These are phyloP conservation scores for Nemophila menziesii DNA, from an alignment of 257 asterid genomes.

Conservation along the genomic window DNA sequence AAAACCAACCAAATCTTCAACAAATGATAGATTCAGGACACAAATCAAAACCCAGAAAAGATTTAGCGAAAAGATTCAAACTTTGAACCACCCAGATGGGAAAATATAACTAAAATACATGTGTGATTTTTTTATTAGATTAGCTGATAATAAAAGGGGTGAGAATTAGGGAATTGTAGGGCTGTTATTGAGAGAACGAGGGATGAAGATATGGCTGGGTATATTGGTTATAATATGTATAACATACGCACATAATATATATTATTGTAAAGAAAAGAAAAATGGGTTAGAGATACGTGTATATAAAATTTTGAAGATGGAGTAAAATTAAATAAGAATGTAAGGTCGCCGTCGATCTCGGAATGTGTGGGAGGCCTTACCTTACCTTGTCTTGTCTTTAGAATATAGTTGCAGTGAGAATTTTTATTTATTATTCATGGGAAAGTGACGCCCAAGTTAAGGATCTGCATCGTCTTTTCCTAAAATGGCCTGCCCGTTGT, in stretches of 20 bases:
- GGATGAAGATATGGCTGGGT: constrained; percentile 2
- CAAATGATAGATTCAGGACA: no score
- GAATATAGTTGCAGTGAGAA: no score
- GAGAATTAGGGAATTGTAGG: constrained; percentile 3
- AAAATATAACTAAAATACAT: constrained; percentile 12
- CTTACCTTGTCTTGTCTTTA: neutral
- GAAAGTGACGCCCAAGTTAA: neutral
- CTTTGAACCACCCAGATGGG: constrained; percentile 26
- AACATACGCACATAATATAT: neutral
- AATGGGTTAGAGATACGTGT: constrained; percentile 29
- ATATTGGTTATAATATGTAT: neutral
- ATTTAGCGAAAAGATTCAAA: constrained; percentile 27
- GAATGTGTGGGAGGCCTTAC: constrained; percentile 31
- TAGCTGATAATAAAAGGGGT: constrained; percentile 3
- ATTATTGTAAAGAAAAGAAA: constrained; percentile 2
- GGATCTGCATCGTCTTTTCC: neutral
- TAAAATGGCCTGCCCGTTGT: no score
- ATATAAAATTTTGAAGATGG: constrained; percentile 9
- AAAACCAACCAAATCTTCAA: constrained; percentile 4
- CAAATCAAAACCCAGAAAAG: constrained; percentile 6
- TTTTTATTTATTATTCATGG: no score
- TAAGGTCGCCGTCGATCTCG: constrained; percentile 32
- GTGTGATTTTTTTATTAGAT: constrained; percentile 1
- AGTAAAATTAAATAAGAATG: constrained; percentile 11
- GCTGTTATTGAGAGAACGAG: constrained; percentile 17